Evolutionary conservation across 2,329 filamentous ascomycete genomes (phyloP).

Genomic region (Fusarium brachygibbosum): DNA sequence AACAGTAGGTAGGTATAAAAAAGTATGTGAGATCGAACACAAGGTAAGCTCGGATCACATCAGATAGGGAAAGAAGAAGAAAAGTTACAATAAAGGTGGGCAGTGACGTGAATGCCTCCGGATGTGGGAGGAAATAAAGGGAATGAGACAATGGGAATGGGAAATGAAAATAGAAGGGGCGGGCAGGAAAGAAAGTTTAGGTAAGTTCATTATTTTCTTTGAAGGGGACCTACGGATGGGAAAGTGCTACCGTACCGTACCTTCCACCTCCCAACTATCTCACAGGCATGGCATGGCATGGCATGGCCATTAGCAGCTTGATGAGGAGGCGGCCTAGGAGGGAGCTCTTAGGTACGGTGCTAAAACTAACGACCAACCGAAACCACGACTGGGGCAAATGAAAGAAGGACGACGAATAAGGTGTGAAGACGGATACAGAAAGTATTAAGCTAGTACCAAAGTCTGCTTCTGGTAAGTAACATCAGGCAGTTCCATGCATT

Average conservation of each 20-base stretch:
- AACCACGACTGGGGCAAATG: conserved; percentile 34
- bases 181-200: conserved; percentile 37
- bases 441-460: conserved; percentile 23
- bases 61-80: neutral
- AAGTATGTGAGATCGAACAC: conserved; percentile 12
- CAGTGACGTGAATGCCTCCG: conserved; percentile 25
- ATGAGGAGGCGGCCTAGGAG: conserved; percentile 11
- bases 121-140: conserved; percentile 20
- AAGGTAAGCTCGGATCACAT: conserved; percentile 30
- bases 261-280: conserved; percentile 19
- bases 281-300: conserved; percentile 5
- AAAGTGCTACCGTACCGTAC: conserved; percentile 33
- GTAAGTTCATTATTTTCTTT: conserved; percentile 28
- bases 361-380: conserved; percentile 44
- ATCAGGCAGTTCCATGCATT: conserved; percentile 31
- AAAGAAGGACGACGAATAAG: conserved; percentile 36
- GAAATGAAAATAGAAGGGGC: conserved; percentile 32
- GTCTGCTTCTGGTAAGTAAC: conserved; percentile 37
- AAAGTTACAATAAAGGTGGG: conserved; percentile 7
- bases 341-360: conserved; percentile 26
- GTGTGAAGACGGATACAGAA: conserved; percentile 39
- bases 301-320: neutral
- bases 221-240: conserved; percentile 12
- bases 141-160: conserved; percentile 20
- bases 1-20: conserved; percentile 9